These are phyloP conservation scores for Globisporangium apiculatum DNA, from an alignment of 352 stramenopile species.

Conservation along the genomic window DNA sequence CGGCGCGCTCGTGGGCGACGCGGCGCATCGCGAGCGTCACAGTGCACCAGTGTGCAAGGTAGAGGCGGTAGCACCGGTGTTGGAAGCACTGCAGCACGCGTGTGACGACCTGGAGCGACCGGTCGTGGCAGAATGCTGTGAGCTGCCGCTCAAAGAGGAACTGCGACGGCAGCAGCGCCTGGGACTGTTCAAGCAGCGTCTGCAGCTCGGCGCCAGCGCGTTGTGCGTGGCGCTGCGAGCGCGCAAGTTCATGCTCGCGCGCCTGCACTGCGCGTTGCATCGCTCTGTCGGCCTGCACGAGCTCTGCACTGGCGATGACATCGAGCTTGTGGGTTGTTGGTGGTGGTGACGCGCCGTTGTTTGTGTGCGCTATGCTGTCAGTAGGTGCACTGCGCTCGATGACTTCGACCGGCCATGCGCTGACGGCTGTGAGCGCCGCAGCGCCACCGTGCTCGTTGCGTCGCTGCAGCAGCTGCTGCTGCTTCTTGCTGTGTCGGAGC, in stretches of 20 bases:
- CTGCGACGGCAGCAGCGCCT: slow-evolving; percentile 32
- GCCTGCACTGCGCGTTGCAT: slow-evolving; percentile 21
- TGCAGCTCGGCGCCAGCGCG: slow-evolving; percentile 18
- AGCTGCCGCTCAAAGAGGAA: slow-evolving; percentile 63
- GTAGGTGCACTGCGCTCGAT: too few relatives aligned
- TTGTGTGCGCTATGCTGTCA: too few relatives aligned
- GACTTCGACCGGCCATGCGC: too few relatives aligned
- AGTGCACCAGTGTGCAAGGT: slow-evolving; percentile 28
- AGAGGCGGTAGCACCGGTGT: slow-evolving; percentile 46
- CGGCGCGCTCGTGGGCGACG: slow-evolving; percentile 24
- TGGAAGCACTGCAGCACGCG: slow-evolving; percentile 36
- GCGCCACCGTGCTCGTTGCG: neutral
- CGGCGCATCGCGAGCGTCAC: slow-evolving; percentile 17
- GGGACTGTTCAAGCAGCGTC: slow-evolving; percentile 19
- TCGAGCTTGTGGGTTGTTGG: neutral
- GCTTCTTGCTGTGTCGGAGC: slow-evolving; percentile 18
- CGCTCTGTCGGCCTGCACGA: neutral
- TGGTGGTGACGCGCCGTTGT: neutral
- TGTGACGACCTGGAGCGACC: slow-evolving; percentile 34
- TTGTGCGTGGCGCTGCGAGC: slow-evolving; percentile 16
- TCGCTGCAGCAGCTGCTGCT: slow-evolving; percentile 4
- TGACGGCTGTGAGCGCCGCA: neutral
- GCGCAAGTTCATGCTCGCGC: slow-evolving; percentile 15
- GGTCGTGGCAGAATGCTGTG: slow-evolving; percentile 27
- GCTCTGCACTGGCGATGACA: neutral